These are phyloP conservation scores for Microbotryum intermedium DNA, from an alignment of 1,284 basidiomycete species.

Conservation along the genomic window DNA sequence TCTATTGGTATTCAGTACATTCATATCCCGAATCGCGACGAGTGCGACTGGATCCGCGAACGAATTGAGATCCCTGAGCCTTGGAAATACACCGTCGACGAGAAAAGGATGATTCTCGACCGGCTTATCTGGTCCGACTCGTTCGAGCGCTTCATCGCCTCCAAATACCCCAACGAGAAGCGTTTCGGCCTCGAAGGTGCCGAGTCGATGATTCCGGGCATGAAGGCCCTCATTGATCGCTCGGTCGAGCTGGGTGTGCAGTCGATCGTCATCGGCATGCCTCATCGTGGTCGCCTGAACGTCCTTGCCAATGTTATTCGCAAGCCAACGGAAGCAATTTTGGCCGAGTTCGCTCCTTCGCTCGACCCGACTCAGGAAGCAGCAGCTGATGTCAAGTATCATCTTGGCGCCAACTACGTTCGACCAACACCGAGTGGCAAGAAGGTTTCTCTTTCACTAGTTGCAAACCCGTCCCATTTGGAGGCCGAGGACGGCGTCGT, in stretches of 20 bases:
- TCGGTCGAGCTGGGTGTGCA: slow-evolving; percentile 94
- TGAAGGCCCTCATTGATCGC: slow-evolving; percentile 98
- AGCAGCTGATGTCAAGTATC: slow-evolving; percentile 97
- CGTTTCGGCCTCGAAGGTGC: slow-evolving; percentile 98
- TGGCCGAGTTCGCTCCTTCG: slow-evolving; percentile 88
- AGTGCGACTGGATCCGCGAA: slow-evolving; percentile 98
- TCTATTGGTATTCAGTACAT: slow-evolving; percentile 95
- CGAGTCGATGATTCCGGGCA: slow-evolving; percentile 94
- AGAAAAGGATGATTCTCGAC: slow-evolving; percentile 98
- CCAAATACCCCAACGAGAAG: slow-evolving; percentile 99
- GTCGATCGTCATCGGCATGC: slow-evolving; percentile 97
- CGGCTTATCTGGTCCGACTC: slow-evolving; percentile 99
- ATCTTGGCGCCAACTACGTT: slow-evolving; percentile 97
- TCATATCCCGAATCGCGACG: slow-evolving; percentile 95
- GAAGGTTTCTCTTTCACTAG: slow-evolving; percentile 93
- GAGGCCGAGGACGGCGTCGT: slow-evolving; percentile 97
- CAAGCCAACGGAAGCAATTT: slow-evolving; percentile 94
- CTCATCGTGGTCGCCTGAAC: slow-evolving; percentile 96
- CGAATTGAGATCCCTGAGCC: slow-evolving; percentile 92
- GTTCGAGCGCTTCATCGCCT: slow-evolving; percentile 96
- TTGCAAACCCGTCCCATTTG: slow-evolving; percentile 96
- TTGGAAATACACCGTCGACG: slow-evolving; percentile 97
- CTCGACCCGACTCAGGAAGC: slow-evolving; percentile 61
- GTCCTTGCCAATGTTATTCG: slow-evolving; percentile 97
- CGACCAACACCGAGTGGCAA: slow-evolving; percentile 96